These are phyloP conservation scores for Seiridium unicorne DNA, from an alignment of 2,329 filamentous ascomycete genomes.

Conservation along the genomic window DNA sequence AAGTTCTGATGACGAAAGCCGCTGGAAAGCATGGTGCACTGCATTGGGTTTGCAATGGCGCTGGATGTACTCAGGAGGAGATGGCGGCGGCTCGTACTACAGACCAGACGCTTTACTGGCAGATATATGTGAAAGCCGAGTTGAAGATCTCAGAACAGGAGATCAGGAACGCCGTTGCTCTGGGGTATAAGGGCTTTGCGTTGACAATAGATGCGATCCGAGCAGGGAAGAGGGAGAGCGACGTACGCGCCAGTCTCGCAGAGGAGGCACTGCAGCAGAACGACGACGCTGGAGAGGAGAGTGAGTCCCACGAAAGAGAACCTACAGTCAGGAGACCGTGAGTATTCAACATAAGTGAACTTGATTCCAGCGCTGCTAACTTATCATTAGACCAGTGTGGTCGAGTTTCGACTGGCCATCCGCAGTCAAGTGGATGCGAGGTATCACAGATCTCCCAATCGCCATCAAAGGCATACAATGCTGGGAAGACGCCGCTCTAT, in stretches of 20 bases:
- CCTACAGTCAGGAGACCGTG: conserved; percentile 1
- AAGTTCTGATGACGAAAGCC: background rate
- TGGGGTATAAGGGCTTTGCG: background rate
- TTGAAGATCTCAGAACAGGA: background rate
- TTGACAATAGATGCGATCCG: background rate
- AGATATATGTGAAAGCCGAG: background rate
- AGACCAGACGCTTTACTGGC: background rate
- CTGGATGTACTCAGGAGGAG: background rate
- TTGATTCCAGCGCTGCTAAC: background rate
- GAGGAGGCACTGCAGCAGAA: background rate
- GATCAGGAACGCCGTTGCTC: background rate
- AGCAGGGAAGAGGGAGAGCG: background rate
- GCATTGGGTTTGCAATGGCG: conserved; percentile 1
- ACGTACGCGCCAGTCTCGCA: background rate
- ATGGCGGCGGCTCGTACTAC: background rate
- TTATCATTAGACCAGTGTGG: background rate
- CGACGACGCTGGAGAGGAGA: background rate
- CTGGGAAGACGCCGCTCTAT: conserved; percentile 74
- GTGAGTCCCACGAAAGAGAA: background rate
- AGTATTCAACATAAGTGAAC: background rate
- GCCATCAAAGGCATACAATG: conserved; percentile 93
- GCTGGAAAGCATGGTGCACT: background rate
- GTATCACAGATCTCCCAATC: conserved; percentile 80
- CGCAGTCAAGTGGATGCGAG: conserved; percentile 72
- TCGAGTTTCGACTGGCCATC: conserved; percentile 14